Percentiles rank a stretch among this genome's conserved stretches.
phyloP scores from a whole-genome alignment of 2,329 filamentous ascomycete genomes.

The Alternaria ventricosa region DNA sequence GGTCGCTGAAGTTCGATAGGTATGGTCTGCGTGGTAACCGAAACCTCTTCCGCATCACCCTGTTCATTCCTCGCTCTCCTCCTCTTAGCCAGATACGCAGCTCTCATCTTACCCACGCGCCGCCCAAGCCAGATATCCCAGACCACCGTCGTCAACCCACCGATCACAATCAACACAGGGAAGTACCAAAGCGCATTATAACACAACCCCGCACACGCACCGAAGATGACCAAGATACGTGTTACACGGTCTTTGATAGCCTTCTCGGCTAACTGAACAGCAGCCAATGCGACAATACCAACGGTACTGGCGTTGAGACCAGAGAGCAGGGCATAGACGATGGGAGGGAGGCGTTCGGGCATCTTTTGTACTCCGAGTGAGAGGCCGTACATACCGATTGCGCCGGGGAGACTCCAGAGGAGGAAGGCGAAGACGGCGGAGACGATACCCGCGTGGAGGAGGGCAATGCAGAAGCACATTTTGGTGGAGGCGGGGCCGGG shows the following conservation, averaged over 20 bases:
- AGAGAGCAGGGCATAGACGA: constrained; percentile 72
- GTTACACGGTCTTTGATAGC: constrained; percentile 71
- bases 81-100: constrained; percentile 25
- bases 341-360: constrained; percentile 62
- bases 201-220: constrained; percentile 68
- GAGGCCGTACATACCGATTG: constrained; percentile 72
- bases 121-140: constrained; percentile 64
- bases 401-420: constrained; percentile 73
- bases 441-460: constrained; percentile 67
- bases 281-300: constrained; percentile 73
- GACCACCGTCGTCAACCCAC: constrained; percentile 60
- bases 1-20: constrained; percentile 21
- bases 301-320: constrained; percentile 76
- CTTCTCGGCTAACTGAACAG: constrained; percentile 70
- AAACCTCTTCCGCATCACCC: constrained; percentile 30
- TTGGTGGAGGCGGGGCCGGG: constrained; percentile 74
- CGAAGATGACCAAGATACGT: constrained; percentile 67
- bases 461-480: constrained; percentile 71
- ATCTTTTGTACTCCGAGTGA: constrained; percentile 70
- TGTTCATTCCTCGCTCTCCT: constrained; percentile 22
- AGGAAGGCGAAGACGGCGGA: constrained; percentile 66
- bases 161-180: constrained; percentile 65
- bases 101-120: constrained; percentile 42
- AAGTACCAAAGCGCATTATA: constrained; percentile 81
- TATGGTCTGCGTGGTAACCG: constrained; percentile 12